Conservation (phyloP, 2,329 filamentous ascomycete genomes). For the Epichloe coenophiala region DNA sequence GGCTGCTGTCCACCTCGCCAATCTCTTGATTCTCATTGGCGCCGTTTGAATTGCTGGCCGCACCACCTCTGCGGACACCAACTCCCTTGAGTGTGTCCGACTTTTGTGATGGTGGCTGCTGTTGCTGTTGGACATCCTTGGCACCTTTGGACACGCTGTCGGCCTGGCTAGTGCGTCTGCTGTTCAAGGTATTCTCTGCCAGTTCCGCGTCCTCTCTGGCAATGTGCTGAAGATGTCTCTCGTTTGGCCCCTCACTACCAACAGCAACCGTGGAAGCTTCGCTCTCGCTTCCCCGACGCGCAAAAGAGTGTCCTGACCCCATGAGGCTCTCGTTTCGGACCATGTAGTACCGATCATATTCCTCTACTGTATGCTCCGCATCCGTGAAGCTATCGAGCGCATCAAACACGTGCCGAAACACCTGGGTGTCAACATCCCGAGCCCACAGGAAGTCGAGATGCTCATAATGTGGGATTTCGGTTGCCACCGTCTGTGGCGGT, state of each 20-base stretch:
- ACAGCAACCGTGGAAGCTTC: slow-evolving; percentile 20
- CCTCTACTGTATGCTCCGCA: slow-evolving; percentile 42
- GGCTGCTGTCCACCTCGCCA: slow-evolving; percentile 2
- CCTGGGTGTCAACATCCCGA: slow-evolving; percentile 64
- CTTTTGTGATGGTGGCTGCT: background rate
- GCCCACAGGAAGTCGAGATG: slow-evolving; percentile 97
- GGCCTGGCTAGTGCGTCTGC: background rate
- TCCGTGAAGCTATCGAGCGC: slow-evolving; percentile 62
- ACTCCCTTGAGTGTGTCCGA: slow-evolving; percentile 16
- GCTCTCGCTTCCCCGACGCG: slow-evolving; percentile 21
- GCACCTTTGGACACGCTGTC: background rate
- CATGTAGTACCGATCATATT: slow-evolving; percentile 43
- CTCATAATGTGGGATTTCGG: slow-evolving; percentile 83
- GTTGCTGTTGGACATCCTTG: background rate
- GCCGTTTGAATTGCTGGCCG: background rate
- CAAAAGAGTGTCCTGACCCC: slow-evolving; percentile 18
- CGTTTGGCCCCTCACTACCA: background rate
- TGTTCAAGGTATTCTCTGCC: background rate
- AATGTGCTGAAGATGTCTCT: slow-evolving; percentile 14
- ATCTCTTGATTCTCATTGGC: background rate
- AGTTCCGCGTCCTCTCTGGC: slow-evolving; percentile 13
- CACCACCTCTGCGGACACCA: slow-evolving; percentile 11
- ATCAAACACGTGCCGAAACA: slow-evolving; percentile 86
- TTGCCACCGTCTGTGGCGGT: slow-evolving; percentile 71
- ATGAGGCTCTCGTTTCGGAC: slow-evolving; percentile 38